Base-by-base conservation (phyloP, 1,139 yeast species). In the Eremothecium sinecaudum region DNA sequence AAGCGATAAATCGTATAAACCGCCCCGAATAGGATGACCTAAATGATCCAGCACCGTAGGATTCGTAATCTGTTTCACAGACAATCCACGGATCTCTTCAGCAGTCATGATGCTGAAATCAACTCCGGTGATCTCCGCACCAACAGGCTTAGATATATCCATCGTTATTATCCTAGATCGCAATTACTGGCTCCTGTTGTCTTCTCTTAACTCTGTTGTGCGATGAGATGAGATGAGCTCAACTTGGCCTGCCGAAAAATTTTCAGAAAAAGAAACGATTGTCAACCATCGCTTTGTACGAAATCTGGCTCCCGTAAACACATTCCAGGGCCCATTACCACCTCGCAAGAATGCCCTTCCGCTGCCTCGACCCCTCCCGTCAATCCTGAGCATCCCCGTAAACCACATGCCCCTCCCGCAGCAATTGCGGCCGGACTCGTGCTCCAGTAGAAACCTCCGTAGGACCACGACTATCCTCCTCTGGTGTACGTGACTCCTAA, bases 131-230 rank as follows among this genome's bases (percentile, higher is more conserved):
- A 92, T 82, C 64, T 84, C 93, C 38, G 97, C 79, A 46, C 97
- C 98, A 35, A 84, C 87, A 34, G 98, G 97, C 57, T 81, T 82
- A 33, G 96, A 77, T 61, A 87, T 81, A 71, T 87, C 96, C 98
- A 87, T 87, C 28, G 28, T 24, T 12, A 19, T 7, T 8, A 8
- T 19, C n/a, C n/a, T n/a, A n/a, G n/a, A n/a, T n/a, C n/a, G n/a
- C n/a, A n/a, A n/a, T n/a, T n/a, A n/a, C n/a, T n/a, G n/a, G n/a
- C n/a, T n/a, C n/a, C n/a, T n/a, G n/a, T n/a, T n/a, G n/a, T n/a
- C n/a, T n/a, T 14, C 15, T 15, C 11, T 22, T 14, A n/a, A 31
- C 13, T 14, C 13, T 17, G 7, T 13, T 22, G 22, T 28, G 30
- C 13, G 30, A 27, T 27, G 30, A 27, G 30, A 16, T 27, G 36